Percentiles rank a stretch among this genome's conserved stretches.
Evolutionary conservation across 2,329 filamentous ascomycete species (phyloP).

Genomic region (Chaetomium strumarium): DNA sequence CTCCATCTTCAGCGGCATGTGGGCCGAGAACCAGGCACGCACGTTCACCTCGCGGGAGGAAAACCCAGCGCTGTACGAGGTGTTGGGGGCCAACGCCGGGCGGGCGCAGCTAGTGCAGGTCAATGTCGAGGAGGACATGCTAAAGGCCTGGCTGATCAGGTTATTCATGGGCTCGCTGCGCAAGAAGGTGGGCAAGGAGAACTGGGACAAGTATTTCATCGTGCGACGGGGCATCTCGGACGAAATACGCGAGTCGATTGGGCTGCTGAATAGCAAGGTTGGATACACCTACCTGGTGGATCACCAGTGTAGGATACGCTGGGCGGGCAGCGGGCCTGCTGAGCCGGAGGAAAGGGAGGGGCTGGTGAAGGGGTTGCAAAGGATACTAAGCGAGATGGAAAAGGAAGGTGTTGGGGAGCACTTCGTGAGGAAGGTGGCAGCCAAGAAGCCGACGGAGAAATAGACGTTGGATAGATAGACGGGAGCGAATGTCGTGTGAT

Average conservation of each 20-base stretch:
- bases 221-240: conserved; percentile 54
- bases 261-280: conserved; percentile 80
- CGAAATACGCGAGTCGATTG: conserved; percentile 57
- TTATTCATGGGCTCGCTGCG: conserved; percentile 52
- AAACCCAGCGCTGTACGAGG: conserved; percentile 64
- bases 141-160: conserved; percentile 56
- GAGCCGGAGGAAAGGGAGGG: conserved; percentile 60
- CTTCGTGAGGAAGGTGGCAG: conserved; percentile 12
- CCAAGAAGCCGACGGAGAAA: conserved; percentile 8
- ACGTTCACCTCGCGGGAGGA: conserved; percentile 60
- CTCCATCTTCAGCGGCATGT: conserved; percentile 72
- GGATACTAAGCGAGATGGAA: conserved; percentile 55
- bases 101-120: conserved; percentile 73
- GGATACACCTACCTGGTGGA: conserved; percentile 93
- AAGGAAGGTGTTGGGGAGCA: conserved; percentile 26
- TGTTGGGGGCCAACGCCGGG: conserved; percentile 46
- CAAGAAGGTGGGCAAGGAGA: conserved; percentile 41
- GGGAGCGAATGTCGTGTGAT: conserved; percentile 8
- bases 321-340: conserved; percentile 77
- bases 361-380: conserved; percentile 57
- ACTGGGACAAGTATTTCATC: conserved; percentile 58
- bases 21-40: conserved; percentile 76
- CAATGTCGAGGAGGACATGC: conserved; percentile 76
- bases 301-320: conserved; percentile 79
- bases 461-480: background rate